Percentiles rank a stretch among this genome's conserved stretches.
These are phyloP conservation scores for Avena sativa DNA, from an alignment of 176 grass and related monocot genomes.

Conservation along the genomic window DNA sequence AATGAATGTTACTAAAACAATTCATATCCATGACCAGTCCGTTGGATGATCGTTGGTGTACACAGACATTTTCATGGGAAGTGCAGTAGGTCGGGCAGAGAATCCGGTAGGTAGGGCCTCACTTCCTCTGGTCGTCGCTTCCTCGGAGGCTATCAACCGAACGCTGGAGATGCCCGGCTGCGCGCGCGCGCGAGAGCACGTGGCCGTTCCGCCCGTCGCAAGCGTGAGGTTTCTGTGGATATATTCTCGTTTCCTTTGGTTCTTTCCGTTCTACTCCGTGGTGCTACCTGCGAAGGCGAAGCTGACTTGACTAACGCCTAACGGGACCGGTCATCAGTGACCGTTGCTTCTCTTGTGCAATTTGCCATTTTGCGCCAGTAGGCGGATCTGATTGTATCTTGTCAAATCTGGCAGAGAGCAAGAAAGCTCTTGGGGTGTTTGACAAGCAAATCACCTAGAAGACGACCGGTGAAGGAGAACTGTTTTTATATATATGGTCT, in stretches of 20 bases:
- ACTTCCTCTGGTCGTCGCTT: not conserved
- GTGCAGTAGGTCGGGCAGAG: not conserved
- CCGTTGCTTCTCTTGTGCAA: constrained; percentile 13
- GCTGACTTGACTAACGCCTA: constrained; percentile 21
- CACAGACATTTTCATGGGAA: not conserved
- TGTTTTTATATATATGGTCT: not conserved
- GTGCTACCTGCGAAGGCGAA: not conserved
- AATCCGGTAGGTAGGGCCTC: not conserved
- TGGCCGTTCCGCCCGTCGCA: not conserved
- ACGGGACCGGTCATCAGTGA: not conserved
- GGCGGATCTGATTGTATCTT: not conserved
- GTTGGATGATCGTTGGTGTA: not conserved
- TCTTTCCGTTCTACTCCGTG: constrained; percentile 43
- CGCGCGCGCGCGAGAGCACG: not conserved
- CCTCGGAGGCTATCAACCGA: not conserved
- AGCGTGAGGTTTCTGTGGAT: not conserved
- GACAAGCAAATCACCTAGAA: constrained; percentile 39
- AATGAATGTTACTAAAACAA: not conserved
- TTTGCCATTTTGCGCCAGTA: not conserved
- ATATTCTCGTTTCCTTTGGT: not conserved
- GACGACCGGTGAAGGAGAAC: not conserved
- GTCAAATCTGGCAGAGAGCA: constrained; percentile 25
- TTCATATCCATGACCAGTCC: too few species aligned
- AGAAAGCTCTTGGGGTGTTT: constrained; percentile 50
- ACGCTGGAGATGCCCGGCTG: not conserved